Conservation (phyloP, 1,284 basidiomycete species). For the Cryptococcus sp. region DNA sequence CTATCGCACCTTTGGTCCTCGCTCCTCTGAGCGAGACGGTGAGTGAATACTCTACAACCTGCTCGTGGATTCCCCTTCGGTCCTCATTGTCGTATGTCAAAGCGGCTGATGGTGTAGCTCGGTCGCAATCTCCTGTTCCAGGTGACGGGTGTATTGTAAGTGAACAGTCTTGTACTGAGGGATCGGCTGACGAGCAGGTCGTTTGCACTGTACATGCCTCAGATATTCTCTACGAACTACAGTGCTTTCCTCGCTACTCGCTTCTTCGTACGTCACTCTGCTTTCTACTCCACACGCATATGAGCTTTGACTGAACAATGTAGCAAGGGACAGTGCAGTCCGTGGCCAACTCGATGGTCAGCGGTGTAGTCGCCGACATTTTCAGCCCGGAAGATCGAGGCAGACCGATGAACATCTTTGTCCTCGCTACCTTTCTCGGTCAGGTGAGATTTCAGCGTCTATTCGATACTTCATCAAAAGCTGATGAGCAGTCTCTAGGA, state of each 20-base stretch:
- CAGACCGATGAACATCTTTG: slow-evolving; percentile 46
- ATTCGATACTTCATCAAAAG: too few relatives aligned
- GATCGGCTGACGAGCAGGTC: neutral
- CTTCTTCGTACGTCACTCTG: slow-evolving; percentile 25
- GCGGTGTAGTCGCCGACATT: slow-evolving; percentile 44
- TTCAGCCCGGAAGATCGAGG: slow-evolving; percentile 41
- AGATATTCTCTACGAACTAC: slow-evolving; percentile 33
- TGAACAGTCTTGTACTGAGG: neutral
- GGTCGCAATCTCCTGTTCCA: slow-evolving; percentile 40
- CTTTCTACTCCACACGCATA: neutral
- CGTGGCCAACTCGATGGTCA: slow-evolving; percentile 39
- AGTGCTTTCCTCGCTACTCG: slow-evolving; percentile 40
- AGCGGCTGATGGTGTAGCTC: too few relatives aligned
- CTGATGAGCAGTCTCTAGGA: slow-evolving; percentile 15
- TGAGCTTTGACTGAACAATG: neutral
- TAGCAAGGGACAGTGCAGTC: slow-evolving; percentile 36
- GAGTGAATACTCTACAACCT: slow-evolving; percentile 6
- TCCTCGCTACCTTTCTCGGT: slow-evolving; percentile 42
- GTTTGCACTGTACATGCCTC: slow-evolving; percentile 42
- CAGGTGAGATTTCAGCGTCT: slow-evolving; percentile 30
- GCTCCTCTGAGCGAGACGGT: slow-evolving; percentile 42
- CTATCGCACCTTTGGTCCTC: slow-evolving; percentile 37
- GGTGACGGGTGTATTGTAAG: slow-evolving; percentile 34
- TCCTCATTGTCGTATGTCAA: neutral
- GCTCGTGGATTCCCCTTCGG: neutral